These are phyloP conservation scores for Pilasporangium apinafurcum DNA, from an alignment of 352 stramenopile genomes.

Conservation along the genomic window DNA sequence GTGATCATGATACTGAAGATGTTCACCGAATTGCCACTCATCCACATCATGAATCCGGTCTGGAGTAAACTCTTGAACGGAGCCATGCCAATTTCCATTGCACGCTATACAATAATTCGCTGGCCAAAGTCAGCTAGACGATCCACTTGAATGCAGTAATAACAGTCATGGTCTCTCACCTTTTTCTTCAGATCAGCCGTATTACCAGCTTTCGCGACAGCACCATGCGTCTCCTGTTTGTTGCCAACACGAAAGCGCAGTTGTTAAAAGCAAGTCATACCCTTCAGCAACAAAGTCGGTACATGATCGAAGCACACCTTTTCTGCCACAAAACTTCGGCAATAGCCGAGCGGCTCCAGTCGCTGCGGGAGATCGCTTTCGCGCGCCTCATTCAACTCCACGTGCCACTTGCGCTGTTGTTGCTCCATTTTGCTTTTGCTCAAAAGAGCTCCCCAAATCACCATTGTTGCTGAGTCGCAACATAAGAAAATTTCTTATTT, in stretches of 20 bases:
- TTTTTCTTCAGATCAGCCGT: constrained; percentile 86
- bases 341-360: constrained; percentile 67
- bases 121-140: neutral
- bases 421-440: constrained; percentile 20
- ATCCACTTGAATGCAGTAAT: neutral
- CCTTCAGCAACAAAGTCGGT: neutral
- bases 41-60: constrained; percentile 96
- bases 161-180: constrained; percentile 23
- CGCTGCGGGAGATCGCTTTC: constrained; percentile 58
- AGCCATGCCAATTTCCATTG: constrained; percentile 87
- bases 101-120: constrained; percentile 35
- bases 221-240: constrained; percentile 35
- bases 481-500: too few relatives aligned
- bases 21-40: constrained; percentile 92
- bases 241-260: neutral
- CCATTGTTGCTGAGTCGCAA: too few relatives aligned
- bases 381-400: constrained; percentile 70
- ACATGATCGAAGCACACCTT: constrained; percentile 27
- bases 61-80: constrained; percentile 92
- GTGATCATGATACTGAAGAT: constrained; percentile 96
- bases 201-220: constrained; percentile 64
- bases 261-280: neutral
- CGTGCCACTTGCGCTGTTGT: constrained; percentile 76
- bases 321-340: constrained; percentile 41
- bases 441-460: too few relatives aligned